Evolutionary conservation across 2,329 filamentous ascomycete genomes (phyloP).

Genomic region (Monilinia vaccinii-corymbosi): DNA sequence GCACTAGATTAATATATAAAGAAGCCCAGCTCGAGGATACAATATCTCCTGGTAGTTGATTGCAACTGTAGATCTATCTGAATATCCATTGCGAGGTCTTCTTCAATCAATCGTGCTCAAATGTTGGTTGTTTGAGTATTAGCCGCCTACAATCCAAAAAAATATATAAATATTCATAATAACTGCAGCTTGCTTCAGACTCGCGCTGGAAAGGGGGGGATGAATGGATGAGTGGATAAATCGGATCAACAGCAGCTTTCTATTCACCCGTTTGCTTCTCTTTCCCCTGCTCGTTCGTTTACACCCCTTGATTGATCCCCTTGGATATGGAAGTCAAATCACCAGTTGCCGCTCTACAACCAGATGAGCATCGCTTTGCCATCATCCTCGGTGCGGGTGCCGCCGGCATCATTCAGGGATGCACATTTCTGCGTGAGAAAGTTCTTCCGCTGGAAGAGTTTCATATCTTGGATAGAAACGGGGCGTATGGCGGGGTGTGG

Average conservation of each 20-base stretch:
- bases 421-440: not conserved
- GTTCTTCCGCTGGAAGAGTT: not conserved
- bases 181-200: too few species aligned
- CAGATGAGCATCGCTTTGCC: not conserved
- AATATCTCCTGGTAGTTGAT: too few species aligned
- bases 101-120: too few species aligned
- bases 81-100: too few species aligned
- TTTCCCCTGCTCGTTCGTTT: not conserved
- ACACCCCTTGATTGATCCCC: not conserved
- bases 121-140: too few species aligned
- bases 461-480: not conserved
- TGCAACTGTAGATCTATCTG: too few species aligned
- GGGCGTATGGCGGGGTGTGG: not conserved
- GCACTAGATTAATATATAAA: too few species aligned
- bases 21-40: too few species aligned
- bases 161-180: too few species aligned
- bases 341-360: not conserved
- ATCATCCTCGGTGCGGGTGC: not conserved
- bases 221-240: too few species aligned
- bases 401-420: constrained; percentile 1
- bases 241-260: not conserved
- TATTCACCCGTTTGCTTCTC: not conserved
- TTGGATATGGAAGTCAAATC: not conserved
- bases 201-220: too few species aligned
- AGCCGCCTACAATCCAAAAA: too few species aligned